Conservation (phyloP, 768 basidiomycete species). For the Hypholoma sublateritium region DNA sequence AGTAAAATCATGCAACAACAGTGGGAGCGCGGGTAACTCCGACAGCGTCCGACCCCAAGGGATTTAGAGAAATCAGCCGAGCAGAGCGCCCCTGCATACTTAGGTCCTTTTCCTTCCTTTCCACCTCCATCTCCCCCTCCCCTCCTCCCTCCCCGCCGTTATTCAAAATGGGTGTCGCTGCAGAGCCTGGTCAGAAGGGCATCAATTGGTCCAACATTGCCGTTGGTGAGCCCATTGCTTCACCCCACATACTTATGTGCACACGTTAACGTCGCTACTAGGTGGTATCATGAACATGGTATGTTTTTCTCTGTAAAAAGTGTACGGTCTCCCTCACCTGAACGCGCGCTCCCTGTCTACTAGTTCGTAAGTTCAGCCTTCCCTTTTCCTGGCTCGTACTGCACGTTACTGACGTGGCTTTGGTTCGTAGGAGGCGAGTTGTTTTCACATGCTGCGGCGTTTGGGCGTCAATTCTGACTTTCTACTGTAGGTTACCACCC, state of each 20-base stretch:
- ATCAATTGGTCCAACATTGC: slow-evolving; percentile 95
- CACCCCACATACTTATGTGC: slow-evolving; percentile 14
- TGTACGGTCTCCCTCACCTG: neutral
- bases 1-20: slow-evolving; percentile 1
- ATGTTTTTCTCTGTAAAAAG: slow-evolving; percentile 17
- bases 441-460: slow-evolving; percentile 2
- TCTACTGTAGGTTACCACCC: slow-evolving; percentile 84
- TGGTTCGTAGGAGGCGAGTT: slow-evolving; percentile 67
- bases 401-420: slow-evolving; percentile 17
- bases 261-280: slow-evolving; percentile 28
- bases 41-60: slow-evolving; percentile 33
- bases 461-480: slow-evolving; percentile 9
- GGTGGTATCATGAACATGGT: slow-evolving; percentile 99
- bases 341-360: slow-evolving; percentile 6
- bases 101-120: slow-evolving; percentile 18
- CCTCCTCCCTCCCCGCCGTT: slow-evolving; percentile 17
- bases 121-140: slow-evolving; percentile 19
- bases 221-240: slow-evolving; percentile 61
- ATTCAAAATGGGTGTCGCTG: slow-evolving; percentile 70
- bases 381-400: neutral
- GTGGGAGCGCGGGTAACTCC: slow-evolving; percentile 30
- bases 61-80: slow-evolving; percentile 23
- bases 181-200: slow-evolving; percentile 89
- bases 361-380: slow-evolving; percentile 52
- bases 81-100: slow-evolving; percentile 14